Conservation (phyloP, 345 rosid species). For the Eucalyptus coolabah region DNA sequence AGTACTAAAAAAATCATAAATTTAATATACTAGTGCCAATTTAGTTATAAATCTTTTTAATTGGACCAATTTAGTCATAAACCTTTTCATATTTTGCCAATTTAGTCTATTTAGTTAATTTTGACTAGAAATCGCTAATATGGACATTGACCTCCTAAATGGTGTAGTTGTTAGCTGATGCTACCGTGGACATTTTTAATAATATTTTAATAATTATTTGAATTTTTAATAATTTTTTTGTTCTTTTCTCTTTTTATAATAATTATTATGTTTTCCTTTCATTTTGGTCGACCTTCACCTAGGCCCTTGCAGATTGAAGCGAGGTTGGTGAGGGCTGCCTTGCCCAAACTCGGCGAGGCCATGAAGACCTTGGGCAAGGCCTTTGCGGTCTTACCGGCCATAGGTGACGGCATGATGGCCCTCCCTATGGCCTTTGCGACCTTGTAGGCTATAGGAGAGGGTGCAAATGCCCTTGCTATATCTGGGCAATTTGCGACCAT, state of each 20-base stretch:
- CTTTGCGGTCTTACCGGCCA: neutral
- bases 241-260: no score
- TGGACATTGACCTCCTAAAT: neutral
- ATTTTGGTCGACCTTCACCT: neutral
- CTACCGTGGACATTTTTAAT: no score
- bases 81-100: neutral
- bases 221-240: no score
- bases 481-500: no score
- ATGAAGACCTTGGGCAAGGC: neutral
- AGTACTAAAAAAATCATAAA: neutral
- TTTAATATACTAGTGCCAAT: neutral
- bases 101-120: neutral
- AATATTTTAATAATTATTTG: no score
- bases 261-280: neutral
- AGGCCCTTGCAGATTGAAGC: no score
- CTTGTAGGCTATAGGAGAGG: rapidly evolving
- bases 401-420: neutral
- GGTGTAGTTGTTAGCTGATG: rapidly evolving
- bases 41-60: neutral
- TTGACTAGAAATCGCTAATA: rapidly evolving
- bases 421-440: neutral
- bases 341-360: rapidly evolving
- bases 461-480: neutral
- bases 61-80: neutral
- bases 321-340: no score